Evolutionary conservation across 1,284 basidiomycete genomes (phyloP), one percentile per base, ranked within the genome.

Genomic region (Moesziomyces globuligerus): DNA sequence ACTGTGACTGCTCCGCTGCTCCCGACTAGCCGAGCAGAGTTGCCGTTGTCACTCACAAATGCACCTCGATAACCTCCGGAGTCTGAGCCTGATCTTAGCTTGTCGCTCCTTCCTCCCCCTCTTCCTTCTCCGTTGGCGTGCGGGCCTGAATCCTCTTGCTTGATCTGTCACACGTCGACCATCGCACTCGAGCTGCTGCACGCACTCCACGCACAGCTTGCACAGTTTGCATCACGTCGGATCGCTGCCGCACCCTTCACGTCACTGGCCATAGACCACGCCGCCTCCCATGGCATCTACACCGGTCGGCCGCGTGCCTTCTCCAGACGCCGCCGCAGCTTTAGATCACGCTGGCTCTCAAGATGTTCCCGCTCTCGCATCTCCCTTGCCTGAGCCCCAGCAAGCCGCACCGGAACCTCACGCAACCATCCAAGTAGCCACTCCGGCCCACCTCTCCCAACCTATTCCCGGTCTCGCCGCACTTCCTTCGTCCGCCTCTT

Each of bases 311-410:
- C 43, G 37, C 24, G 28, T n/a, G 11, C 28, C 48, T 15, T 42
- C 21, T 7, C 48, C 26, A 23, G 43, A 45, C 25, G 48, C 40
- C 29, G 29, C 32, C 8, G 21, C 25, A 21, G 25, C 44, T 7
- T 17, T 34, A 17, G 21, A 44, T 13, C 34, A 55, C 39, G 34
- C 21, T 28, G 62, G 48, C 32, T 38, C 37, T 15, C 51, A 54
- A 20, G 64, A 67, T 38, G 48, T 66, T 15, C 62, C 62, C 15
- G 48, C 56, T 1, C 66, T 69, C 28, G 44, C 58, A 1, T 69
- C 66, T 25, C 66, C 66, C 8, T 43, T 69, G 4, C 66, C 66
- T 9, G 66, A 50, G 23, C 49, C 66, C 4, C 66, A 61, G 25
- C 46, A 48, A 6, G 11, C 44, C 13, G 53, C 46, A 11, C 44